These are phyloP conservation scores for Lichtheimia ramosa DNA, from an alignment of 371 early-diverging fungal species.

Conservation along the genomic window DNA sequence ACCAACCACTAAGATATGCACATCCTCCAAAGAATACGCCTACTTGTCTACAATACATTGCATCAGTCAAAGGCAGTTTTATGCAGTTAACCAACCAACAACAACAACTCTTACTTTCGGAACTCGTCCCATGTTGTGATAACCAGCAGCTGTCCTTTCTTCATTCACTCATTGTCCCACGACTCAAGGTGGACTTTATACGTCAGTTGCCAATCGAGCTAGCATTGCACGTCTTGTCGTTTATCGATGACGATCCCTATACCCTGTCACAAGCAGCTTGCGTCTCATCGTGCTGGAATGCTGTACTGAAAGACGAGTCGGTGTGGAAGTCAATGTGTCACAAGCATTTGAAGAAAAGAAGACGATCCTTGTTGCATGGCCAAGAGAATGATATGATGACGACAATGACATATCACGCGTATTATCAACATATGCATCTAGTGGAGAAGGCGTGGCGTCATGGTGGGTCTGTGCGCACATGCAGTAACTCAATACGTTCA, in stretches of 20 bases:
- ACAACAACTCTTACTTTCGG: constrained; percentile 37
- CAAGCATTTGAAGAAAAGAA: constrained; percentile 29
- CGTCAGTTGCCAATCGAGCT: constrained; percentile 78
- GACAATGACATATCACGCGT: constrained; percentile 24
- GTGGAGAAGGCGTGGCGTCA: constrained; percentile 78
- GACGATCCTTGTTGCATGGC: neutral
- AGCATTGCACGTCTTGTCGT: constrained; percentile 68
- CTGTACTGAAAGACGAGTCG: constrained; percentile 65
- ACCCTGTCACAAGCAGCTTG: constrained; percentile 73
- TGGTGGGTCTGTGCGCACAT: constrained; percentile 56
- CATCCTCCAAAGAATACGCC: neutral
- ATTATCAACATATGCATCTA: constrained; percentile 23
- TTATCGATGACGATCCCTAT: constrained; percentile 62
- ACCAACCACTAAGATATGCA: neutral
- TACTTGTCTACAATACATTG: constrained; percentile 11
- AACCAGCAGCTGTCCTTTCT: constrained; percentile 58
- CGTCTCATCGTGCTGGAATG: constrained; percentile 78
- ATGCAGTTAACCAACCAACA: constrained; percentile 34
- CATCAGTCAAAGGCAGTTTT: constrained; percentile 25
- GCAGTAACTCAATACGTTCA: constrained; percentile 56
- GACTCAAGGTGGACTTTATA: constrained; percentile 80
- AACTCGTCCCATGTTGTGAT: constrained; percentile 55
- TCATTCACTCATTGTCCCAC: constrained; percentile 58
- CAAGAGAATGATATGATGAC: constrained; percentile 2
- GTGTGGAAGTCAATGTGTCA: constrained; percentile 52